Percentiles rank a stretch among this genome's conserved stretches.
Evolutionary conservation across 2,329 filamentous ascomycete genomes (phyloP).

Genomic region (Sporothrix luriei): DNA sequence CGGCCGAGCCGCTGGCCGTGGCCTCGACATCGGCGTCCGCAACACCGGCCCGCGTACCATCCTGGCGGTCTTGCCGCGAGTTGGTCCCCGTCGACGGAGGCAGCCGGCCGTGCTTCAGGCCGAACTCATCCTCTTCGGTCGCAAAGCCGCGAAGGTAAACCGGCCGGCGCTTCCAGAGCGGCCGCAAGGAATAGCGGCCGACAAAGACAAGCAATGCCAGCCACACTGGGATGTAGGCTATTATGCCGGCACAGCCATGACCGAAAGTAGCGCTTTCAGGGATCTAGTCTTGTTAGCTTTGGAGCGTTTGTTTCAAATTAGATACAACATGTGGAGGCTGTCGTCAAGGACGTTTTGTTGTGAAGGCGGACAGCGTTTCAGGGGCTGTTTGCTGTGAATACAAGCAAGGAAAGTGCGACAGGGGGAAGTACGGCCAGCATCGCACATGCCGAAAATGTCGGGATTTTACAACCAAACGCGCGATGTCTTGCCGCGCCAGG

Average conservation of each 20-base stretch:
- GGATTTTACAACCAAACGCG: background rate
- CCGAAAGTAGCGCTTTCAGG: slow-evolving; percentile 41
- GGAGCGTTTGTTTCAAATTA: no score
- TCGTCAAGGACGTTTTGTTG: background rate
- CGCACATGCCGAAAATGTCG: slow-evolving; percentile 16
- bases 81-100: background rate
- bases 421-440: slow-evolving; percentile 12
- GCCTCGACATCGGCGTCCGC: slow-evolving; percentile 24
- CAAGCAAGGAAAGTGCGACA: background rate
- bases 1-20: background rate
- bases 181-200: slow-evolving; percentile 41
- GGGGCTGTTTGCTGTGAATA: background rate
- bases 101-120: slow-evolving; percentile 16
- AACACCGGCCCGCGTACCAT: background rate
- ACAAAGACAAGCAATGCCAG: slow-evolving; percentile 41
- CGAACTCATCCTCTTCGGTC: slow-evolving; percentile 38
- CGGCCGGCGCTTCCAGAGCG: slow-evolving; percentile 42
- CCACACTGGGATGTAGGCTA: slow-evolving; percentile 43
- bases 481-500: slow-evolving; percentile 1
- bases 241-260: slow-evolving; percentile 41
- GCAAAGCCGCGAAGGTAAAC: slow-evolving; percentile 44
- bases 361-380: background rate
- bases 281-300: slow-evolving; percentile 37
- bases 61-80: background rate
- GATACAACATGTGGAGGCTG: background rate